Evolutionary conservation across 805 yeast species (phyloP), one percentile per base, ranked within the genome.

Genomic region (Metschnikowia lunata): DNA sequence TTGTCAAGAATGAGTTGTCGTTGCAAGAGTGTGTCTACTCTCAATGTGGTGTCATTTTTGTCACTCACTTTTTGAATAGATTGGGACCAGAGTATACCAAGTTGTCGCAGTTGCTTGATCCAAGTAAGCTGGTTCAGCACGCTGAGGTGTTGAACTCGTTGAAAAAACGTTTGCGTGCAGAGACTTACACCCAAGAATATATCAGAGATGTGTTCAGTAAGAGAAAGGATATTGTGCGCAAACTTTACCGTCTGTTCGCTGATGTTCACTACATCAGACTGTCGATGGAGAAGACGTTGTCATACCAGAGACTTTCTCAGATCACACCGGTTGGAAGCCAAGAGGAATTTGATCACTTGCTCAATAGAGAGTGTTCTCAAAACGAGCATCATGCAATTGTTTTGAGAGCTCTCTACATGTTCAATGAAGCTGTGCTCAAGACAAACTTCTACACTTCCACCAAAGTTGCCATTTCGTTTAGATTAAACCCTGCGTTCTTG

Each of bases 11-110:
- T 43, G 82, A 81, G 53, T 76, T 91, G 65, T 89, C 97, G 1
- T 81, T 95, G 55, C 98, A 91, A 69, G 99, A 93, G 69, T 81
- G 90, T 37, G 83, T 89, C 46, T 93, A 93, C 63, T 95, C 97
- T 36, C 98, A 91, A 64, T 85, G 89, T 64, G 96, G 91, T 57
- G 84, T 86, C 36, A 86, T 88, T 49, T 91, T 93, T 62, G 95
- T 88, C 40, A 84, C 95, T 30, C 98, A 93, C 67, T 93, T 91
- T 71, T 77, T 91, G 65, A 93, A 93, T 72, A 79, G 98, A 61
- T 76, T 91, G 60, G 97, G 98, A 28, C 81, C 95, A 2, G 97
- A 90, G 66, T 90, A 86, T 66, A 79, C 74, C 54, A 76, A 88
- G 37, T 74, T 91, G 59, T 66, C 80, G 47, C 68, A 75, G 30